Base-by-base conservation (phyloP, 1,139 yeast genomes). In the Candida pseudoviswanathii region DNA sequence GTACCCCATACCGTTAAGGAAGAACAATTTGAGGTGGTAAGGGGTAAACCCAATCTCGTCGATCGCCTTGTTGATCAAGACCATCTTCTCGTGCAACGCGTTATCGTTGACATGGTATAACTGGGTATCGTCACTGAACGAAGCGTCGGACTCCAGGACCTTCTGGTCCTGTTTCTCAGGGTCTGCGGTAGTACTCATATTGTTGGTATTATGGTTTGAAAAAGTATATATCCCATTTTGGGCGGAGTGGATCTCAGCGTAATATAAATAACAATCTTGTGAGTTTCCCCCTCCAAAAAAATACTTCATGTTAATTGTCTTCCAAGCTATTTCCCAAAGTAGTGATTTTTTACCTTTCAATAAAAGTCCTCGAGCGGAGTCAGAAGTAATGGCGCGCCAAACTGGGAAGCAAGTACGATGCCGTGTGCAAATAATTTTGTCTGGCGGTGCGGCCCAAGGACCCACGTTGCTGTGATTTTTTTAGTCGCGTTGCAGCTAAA, bases 1-100 rank as follows among this genome's bases (percentile, higher is more conserved):
- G 57, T 84, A 83, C 25, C 88, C 89, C 75, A 82, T 76, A 10
- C 88, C 88, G 51, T 78, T 80, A 34, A 80, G 59, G 54, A 70
- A 70, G 57, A 78, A 69, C 21, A 68, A 55, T 50, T 68, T 68
- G 43, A 65, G 57, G 54, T 68, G 73, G 49, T 67, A 69, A 31
- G 67, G 67, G 25, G 73, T 69, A 54, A 68, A 68, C 0, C 73
- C 74, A 51, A 69, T 69, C 50, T 69, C 71, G 53, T 69, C 73
- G 46, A 68, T 63, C 5, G 73, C 66, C 44, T 67, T 63, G 46
- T 67, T 67, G 39, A 69, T 51, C n/a, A 68, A 57, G 33, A 58
- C 59, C 62, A 68, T 65, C 48, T 69, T 69, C 41, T 57, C 54
- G 26, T 60, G 54, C 39, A 67, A 54, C 3, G 60, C 64, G 2